Evolutionary conservation across 2,329 filamentous ascomycete genomes (phyloP), one percentile per base, ranked within the genome.

Genomic region (Arthrobotrys iridis): DNA sequence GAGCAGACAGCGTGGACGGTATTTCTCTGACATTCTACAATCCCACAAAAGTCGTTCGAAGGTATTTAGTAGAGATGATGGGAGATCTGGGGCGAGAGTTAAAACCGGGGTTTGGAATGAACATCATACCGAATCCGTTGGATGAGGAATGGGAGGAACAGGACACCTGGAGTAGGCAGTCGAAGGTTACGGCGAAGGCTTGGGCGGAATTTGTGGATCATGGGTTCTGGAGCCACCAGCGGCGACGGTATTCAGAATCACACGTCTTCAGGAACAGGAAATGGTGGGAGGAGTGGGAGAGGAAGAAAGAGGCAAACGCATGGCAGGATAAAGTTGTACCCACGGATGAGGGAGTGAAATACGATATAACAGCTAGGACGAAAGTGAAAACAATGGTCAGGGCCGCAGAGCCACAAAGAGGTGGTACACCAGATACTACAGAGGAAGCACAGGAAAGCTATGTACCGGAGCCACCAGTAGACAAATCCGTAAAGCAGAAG

Each of bases 1-100:
- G 72, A 13, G 72, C 72, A 13, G 72, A 76, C 26, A 76, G 72
- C 37, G 72, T 76, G n/a, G 72, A 76, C 28, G 72, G 72, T 1
- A 52, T 76, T 37, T 63, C 58, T 5, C 33, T 70, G 4, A 70
- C 72, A n/a, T 76, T 74, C 46, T 74, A 67, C 43, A 74, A 74
- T 35, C 70, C 70, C 3, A 33, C 70, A 5, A 40, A 30, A 28
- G 2, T 74, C 5, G 4, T 74, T n/a, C 37, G 62, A 26, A 26
- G 13, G 20, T 67, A 46, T 58, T 30, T 74, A 4, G 18, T n/a
- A 0, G 18, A 46, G 11, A 46, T 57, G 40, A 11, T 74, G 1
- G 50, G 50, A 3, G 35, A 46, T 3, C 33, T 57, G 8, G 70
- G 70, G 7, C 48, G 46, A 37, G 35, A 67, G 1, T 20, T 74